Conservation (phyloP, 805 yeast genomes). For the Scheffersomyces stipitis region DNA sequence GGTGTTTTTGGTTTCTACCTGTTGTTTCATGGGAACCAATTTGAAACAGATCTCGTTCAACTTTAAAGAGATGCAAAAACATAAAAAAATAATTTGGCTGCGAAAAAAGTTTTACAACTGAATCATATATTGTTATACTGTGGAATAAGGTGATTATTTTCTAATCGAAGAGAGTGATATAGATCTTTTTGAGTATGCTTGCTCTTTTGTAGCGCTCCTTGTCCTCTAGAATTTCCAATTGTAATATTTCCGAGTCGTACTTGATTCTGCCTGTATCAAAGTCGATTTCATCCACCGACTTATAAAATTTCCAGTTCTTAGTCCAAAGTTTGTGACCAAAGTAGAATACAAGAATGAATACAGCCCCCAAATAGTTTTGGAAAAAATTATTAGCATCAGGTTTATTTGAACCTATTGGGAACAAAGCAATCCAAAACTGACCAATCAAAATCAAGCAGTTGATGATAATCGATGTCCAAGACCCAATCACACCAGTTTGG, state of each 20-base stretch:
- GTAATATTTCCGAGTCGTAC: slow-evolving; percentile 22
- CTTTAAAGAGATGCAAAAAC: too few relatives aligned
- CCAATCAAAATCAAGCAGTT: slow-evolving; percentile 25
- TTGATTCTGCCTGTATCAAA: slow-evolving; percentile 19
- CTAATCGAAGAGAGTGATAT: too few relatives aligned
- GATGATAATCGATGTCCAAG: slow-evolving; percentile 21
- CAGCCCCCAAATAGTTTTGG: slow-evolving; percentile 27
- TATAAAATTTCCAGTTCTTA: slow-evolving; percentile 21
- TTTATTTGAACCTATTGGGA: slow-evolving; percentile 17
- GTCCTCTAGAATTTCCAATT: slow-evolving; percentile 22
- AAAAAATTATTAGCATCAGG: slow-evolving; percentile 24
- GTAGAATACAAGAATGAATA: slow-evolving; percentile 20
- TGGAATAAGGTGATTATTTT: too few relatives aligned
- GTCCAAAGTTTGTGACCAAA: slow-evolving; percentile 23
- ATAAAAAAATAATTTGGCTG: too few relatives aligned
- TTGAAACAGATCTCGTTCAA: too few relatives aligned
- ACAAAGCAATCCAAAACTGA: slow-evolving; percentile 29
- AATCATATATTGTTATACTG: too few relatives aligned
- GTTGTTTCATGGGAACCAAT: too few relatives aligned
- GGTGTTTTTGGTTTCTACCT: too few relatives aligned
- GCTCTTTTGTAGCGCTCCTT: slow-evolving; percentile 11
- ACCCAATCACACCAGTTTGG: slow-evolving; percentile 25
- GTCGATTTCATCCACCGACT: slow-evolving; percentile 21
- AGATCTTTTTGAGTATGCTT: too few relatives aligned
- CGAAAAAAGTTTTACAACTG: too few relatives aligned